Evolutionary conservation across 768 basidiomycete genomes (phyloP).

Genomic region (Panaeolus cyanescens): DNA sequence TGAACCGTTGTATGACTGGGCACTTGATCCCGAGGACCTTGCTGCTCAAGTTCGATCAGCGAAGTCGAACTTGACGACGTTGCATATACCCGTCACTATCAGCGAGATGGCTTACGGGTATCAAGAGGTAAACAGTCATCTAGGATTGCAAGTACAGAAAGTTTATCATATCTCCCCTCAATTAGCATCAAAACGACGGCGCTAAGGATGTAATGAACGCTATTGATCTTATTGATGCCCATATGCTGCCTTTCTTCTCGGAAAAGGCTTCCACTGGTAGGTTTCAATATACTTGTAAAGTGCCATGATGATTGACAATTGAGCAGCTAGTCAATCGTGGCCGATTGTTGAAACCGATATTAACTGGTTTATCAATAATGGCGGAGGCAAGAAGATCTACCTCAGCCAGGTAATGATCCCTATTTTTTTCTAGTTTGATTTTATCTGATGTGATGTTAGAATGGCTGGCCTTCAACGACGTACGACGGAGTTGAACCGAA

Average conservation of each 20-base stretch:
- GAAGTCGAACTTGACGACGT: conserved; percentile 47
- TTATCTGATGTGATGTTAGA: conserved; percentile 39
- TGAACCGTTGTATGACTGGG: conserved; percentile 66
- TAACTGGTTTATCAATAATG: conserved; percentile 68
- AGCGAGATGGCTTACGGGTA: conserved; percentile 68
- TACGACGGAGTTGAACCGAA: conserved; percentile 66
- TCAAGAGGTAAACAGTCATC: conserved; percentile 32
- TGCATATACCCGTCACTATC: conserved; percentile 70
- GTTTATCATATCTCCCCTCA: neutral
- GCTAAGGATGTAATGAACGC: conserved; percentile 57
- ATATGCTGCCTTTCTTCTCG: conserved; percentile 74
- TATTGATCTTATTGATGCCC: conserved; percentile 64
- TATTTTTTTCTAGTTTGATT: neutral
- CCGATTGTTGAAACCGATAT: conserved; percentile 59
- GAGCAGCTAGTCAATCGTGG: conserved; percentile 59
- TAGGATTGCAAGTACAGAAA: neutral
- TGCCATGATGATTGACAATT: neutral
- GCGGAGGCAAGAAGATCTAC: conserved; percentile 73
- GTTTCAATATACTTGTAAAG: conserved; percentile 4
- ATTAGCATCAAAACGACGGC: conserved; percentile 45
- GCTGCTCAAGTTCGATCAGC: conserved; percentile 51
- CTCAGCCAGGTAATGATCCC: conserved; percentile 59
- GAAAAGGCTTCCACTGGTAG: conserved; percentile 55
- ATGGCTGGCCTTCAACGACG: conserved; percentile 76
- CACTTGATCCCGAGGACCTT: conserved; percentile 48